Percentiles rank a stretch among this genome's conserved stretches.
These are phyloP conservation scores for Leishmania amazonensis DNA, from an alignment of 208 protist species.

Conservation along the genomic window DNA sequence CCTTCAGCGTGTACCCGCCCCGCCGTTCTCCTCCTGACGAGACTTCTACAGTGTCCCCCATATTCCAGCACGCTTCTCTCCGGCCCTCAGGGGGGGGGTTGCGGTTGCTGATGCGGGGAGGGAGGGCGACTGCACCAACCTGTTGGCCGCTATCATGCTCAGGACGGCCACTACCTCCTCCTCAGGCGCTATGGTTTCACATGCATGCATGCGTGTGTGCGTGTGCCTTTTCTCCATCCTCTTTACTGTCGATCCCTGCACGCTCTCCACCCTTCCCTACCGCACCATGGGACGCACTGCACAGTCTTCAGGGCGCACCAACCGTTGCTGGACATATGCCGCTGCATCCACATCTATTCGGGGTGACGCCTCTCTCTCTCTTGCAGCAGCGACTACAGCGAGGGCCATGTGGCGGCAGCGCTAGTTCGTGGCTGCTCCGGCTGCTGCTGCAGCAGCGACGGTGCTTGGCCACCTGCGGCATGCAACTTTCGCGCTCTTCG, in stretches of 20 bases:
- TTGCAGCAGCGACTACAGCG: background rate
- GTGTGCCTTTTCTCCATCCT: background rate
- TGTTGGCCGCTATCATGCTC: background rate
- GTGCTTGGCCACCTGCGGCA: slow-evolving; percentile 4
- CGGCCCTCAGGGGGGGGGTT: background rate
- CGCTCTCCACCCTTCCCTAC: background rate
- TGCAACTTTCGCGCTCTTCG: background rate
- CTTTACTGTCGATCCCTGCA: background rate
- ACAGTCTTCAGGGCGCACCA: background rate
- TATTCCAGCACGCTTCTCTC: background rate
- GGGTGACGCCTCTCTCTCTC: background rate
- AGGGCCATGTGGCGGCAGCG: background rate
- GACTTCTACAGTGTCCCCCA: background rate
- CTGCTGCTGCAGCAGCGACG: background rate
- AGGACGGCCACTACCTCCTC: background rate
- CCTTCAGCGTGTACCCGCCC: background rate
- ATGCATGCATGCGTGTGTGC: background rate
- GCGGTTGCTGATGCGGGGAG: background rate
- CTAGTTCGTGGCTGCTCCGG: background rate
- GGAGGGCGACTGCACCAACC: background rate
- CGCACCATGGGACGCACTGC: background rate
- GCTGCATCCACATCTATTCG: background rate
- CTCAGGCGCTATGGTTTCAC: background rate
- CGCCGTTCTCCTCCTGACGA: background rate
- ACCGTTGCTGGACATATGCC: background rate